phyloP scores from a whole-genome alignment of 2,329 filamentous ascomycete species.

The Sclerotinia spermophila region DNA sequence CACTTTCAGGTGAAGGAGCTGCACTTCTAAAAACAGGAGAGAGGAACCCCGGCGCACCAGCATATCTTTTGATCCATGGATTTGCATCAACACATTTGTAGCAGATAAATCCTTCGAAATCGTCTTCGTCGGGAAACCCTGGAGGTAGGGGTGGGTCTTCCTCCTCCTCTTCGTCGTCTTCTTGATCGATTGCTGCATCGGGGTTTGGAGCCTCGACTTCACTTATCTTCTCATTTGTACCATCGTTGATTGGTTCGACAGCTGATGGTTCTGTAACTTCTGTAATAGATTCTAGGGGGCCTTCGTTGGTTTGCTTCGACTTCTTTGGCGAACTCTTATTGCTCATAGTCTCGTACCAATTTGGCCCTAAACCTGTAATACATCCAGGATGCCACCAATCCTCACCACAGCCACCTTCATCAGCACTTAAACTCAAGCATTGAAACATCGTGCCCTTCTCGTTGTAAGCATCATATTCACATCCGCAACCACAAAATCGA shows the following conservation, averaged over 20 bases:
- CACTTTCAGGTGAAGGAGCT: constrained; percentile 34
- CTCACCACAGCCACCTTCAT: constrained; percentile 87
- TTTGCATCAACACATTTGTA: constrained; percentile 87
- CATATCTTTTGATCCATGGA: constrained; percentile 90
- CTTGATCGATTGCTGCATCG: constrained; percentile 30
- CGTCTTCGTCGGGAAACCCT: constrained; percentile 83
- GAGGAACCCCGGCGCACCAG: constrained; percentile 74
- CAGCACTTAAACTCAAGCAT: constrained; percentile 78
- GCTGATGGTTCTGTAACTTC: constrained; percentile 45
- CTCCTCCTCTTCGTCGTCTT: constrained; percentile 46
- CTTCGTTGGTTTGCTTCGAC: constrained; percentile 31
- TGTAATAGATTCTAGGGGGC: constrained; percentile 46
- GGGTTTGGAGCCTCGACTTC: constrained; percentile 22
- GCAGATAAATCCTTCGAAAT: constrained; percentile 87
- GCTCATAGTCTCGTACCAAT: constrained; percentile 60
- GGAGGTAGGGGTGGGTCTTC: constrained; percentile 69
- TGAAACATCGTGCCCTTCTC: constrained; percentile 99
- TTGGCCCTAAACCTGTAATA: constrained; percentile 72
- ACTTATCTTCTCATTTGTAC: constrained; percentile 22
- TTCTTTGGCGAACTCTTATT: constrained; percentile 37
- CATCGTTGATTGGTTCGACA: constrained; percentile 24
- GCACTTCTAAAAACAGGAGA: constrained; percentile 57
- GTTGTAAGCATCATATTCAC: constrained; percentile 81
- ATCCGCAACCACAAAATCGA: constrained; percentile 82
- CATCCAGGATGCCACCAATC: constrained; percentile 98